Percentiles rank a stretch among this genome's conserved stretches.
These are phyloP conservation scores for Elasticomyces elasticus DNA, from an alignment of 495 filamentous ascomycete species.

Conservation along the genomic window DNA sequence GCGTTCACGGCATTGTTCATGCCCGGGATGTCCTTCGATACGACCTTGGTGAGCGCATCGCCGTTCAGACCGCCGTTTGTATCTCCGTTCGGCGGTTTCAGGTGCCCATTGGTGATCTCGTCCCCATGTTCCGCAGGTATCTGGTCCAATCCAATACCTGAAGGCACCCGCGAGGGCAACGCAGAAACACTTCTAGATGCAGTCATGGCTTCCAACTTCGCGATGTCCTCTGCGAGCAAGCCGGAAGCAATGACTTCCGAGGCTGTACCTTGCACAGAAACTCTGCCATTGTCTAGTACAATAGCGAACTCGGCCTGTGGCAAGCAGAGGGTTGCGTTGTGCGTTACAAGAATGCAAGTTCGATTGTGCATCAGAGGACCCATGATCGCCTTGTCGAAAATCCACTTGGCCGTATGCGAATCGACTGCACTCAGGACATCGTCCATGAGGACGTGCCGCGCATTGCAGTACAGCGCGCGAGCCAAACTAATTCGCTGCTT, in stretches of 20 bases:
- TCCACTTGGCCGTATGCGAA: constrained; percentile 96
- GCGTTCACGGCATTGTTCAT: constrained; percentile 34
- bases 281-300: constrained; percentile 74
- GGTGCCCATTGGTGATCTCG: constrained; percentile 11
- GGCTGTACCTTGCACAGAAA: constrained; percentile 64
- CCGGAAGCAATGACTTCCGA: constrained; percentile 72
- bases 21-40: constrained; percentile 29
- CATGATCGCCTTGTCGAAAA: constrained; percentile 84
- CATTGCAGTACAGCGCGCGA: constrained; percentile 85
- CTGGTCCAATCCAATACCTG: constrained; percentile 27
- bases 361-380: constrained; percentile 80
- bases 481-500: constrained; percentile 97
- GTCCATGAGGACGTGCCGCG: constrained; percentile 80
- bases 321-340: constrained; percentile 79
- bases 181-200: constrained; percentile 25
- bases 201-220: constrained; percentile 51
- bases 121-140: not conserved
- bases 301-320: constrained; percentile 72
- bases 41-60: constrained; percentile 20
- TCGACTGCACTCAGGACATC: constrained; percentile 99
- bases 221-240: constrained; percentile 71
- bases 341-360: constrained; percentile 94
- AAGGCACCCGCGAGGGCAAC: constrained; percentile 55
- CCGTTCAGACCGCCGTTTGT: constrained; percentile 32
- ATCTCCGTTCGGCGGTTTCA: constrained; percentile 24